Percentiles rank a stretch among this genome's conserved stretches.
Evolutionary conservation across 2,329 filamentous ascomycete species (phyloP).

Genomic region (Madurella fahalii): DNA sequence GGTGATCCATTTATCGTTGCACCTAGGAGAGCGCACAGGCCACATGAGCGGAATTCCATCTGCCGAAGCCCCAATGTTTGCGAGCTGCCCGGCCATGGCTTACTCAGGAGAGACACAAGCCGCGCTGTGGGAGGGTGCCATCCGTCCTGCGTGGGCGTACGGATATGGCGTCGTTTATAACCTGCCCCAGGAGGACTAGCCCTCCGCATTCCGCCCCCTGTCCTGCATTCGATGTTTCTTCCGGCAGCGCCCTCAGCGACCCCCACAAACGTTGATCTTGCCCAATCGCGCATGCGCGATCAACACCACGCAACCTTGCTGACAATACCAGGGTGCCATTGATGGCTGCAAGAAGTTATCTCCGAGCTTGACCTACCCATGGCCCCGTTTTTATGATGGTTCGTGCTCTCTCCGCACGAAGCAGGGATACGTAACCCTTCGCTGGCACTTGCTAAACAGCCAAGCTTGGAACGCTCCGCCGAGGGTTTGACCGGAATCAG

Average conservation of each 20-base stretch:
- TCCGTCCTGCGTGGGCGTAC: slow-evolving; percentile 3
- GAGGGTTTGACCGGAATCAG: too few relatives aligned
- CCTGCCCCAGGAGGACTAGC: slow-evolving; percentile 18
- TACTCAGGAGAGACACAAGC: slow-evolving; percentile 12
- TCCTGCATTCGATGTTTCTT: slow-evolving; percentile 11
- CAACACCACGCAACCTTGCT: slow-evolving; percentile 4
- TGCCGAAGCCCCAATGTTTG: slow-evolving; percentile 12
- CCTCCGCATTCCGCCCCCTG: slow-evolving; percentile 21
- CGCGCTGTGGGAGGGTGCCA: slow-evolving; percentile 15
- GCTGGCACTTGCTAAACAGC: too few relatives aligned
- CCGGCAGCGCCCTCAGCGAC: background rate
- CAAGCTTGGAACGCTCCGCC: too few relatives aligned
- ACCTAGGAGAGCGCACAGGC: too few relatives aligned
- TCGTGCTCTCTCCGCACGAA: too few relatives aligned
- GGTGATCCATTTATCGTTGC: too few relatives aligned
- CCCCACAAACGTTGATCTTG: background rate
- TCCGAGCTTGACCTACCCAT: too few relatives aligned
- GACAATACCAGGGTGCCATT: background rate
- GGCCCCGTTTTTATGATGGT: too few relatives aligned
- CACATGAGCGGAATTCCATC: slow-evolving; percentile 1
- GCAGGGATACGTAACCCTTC: too few relatives aligned
- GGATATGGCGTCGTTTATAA: slow-evolving; percentile 13
- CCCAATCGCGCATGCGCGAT: slow-evolving; percentile 18
- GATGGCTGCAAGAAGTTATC: background rate
- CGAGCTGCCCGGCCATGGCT: slow-evolving; percentile 13